Percentiles rank a stretch among this genome's conserved stretches.
phyloP scores from a whole-genome alignment of 2,329 filamentous ascomycete species.

The Arthrobotrys pseudoclavata region DNA sequence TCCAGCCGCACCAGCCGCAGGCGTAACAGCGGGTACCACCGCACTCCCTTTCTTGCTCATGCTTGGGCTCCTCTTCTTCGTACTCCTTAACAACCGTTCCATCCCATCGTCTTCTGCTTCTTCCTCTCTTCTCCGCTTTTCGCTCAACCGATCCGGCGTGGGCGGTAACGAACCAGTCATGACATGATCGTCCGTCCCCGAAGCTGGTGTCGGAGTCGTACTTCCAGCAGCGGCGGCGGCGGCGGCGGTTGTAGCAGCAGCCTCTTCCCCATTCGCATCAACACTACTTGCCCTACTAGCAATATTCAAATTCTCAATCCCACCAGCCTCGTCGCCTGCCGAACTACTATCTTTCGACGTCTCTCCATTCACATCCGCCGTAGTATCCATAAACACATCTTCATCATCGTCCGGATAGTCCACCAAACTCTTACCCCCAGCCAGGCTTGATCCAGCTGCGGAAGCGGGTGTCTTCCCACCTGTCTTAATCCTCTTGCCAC shows the following conservation, averaged over 20 bases:
- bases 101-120: conserved; percentile 94
- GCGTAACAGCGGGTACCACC: background rate
- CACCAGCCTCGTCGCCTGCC: conserved; percentile 51
- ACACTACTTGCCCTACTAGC: conserved; percentile 47
- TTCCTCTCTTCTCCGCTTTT: conserved; percentile 81
- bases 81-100: conserved; percentile 77
- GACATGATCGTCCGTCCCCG: conserved; percentile 37
- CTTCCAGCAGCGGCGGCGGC: conserved; percentile 9
- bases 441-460: conserved; percentile 73
- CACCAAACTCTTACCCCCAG: conserved; percentile 80
- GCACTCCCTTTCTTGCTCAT: conserved; percentile 43
- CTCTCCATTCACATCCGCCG: conserved; percentile 67
- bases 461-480: conserved; percentile 64
- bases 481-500: conserved; percentile 63
- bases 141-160: conserved; percentile 82
- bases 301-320: conserved; percentile 55
- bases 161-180: conserved; percentile 65
- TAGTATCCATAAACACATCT: conserved; percentile 73
- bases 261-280: conserved; percentile 32
- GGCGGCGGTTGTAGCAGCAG: background rate
- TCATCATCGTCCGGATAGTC: conserved; percentile 95
- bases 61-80: conserved; percentile 54
- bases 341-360: conserved; percentile 63
- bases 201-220: conserved; percentile 28
- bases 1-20: conserved; percentile 48